phyloP scores from a whole-genome alignment of 2,329 filamentous ascomycete genomes.

The Ambrosiella beaveri region DNA sequence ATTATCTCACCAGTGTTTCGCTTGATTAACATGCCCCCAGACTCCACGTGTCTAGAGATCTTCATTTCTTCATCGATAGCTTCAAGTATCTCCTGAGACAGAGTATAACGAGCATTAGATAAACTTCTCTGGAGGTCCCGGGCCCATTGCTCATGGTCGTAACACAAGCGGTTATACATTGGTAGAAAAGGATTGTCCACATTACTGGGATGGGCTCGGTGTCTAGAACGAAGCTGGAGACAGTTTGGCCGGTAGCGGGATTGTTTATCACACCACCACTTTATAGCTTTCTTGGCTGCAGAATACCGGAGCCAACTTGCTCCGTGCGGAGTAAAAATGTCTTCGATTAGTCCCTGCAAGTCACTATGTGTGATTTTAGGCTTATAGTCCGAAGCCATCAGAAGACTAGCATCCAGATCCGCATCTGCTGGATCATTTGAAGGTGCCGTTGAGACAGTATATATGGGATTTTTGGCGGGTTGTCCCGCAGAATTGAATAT shows the following conservation, averaged over 20 bases:
- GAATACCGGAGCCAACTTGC: conserved; percentile 67
- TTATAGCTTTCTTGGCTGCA: conserved; percentile 63
- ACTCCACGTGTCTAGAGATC: conserved; percentile 45
- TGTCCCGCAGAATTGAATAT: conserved; percentile 29
- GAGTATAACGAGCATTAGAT: conserved; percentile 52
- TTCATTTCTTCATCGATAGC: conserved; percentile 50
- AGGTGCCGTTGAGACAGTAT: conserved; percentile 45
- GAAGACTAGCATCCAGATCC: conserved; percentile 70
- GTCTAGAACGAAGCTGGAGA: neutral
- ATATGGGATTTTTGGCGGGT: conserved; percentile 28
- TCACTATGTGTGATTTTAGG: conserved; percentile 67
- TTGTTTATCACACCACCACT: conserved; percentile 38
- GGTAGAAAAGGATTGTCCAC: neutral
- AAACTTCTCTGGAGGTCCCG: conserved; percentile 62
- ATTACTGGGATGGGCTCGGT: neutral
- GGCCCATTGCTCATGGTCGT: conserved; percentile 51
- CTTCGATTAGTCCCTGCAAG: conserved; percentile 48
- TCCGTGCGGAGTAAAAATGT: conserved; percentile 61
- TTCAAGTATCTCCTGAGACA: conserved; percentile 45
- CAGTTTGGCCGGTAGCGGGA: neutral
- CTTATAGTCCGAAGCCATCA: conserved; percentile 85
- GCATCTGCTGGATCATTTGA: conserved; percentile 30
- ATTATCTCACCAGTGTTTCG: neutral
- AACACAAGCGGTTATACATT: neutral
- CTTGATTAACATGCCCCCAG: conserved; percentile 42